These are phyloP conservation scores for Stemphylium vesicarium DNA, from an alignment of 2,329 filamentous ascomycete species.

Conservation along the genomic window DNA sequence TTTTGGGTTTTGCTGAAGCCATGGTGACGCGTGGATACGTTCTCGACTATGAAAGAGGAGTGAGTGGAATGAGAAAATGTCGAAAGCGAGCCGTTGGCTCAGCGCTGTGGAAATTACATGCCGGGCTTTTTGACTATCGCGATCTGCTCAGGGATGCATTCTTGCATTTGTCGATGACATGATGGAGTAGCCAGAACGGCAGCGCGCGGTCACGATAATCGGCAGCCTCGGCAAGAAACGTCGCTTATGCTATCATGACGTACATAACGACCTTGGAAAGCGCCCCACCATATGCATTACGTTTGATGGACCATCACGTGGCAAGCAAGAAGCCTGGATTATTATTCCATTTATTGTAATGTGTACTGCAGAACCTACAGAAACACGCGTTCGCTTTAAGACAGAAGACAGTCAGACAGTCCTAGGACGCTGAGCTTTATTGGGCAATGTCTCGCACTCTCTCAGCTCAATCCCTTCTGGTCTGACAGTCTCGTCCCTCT, in stretches of 20 bases:
- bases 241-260: constrained; percentile 14
- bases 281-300: too few species aligned
- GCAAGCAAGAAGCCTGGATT: too few species aligned
- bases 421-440: constrained; percentile 13
- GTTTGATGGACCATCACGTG: not conserved
- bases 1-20: constrained; percentile 22
- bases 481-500: not conserved
- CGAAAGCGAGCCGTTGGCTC: not conserved
- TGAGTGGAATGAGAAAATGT: not conserved
- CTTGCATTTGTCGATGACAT: constrained; percentile 16
- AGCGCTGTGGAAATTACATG: not conserved
- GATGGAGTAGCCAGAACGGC: not conserved
- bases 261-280: not conserved
- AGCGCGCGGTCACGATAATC: not conserved
- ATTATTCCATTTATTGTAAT: too few species aligned
- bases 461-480: not conserved
- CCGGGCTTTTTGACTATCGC: not conserved
- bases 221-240: not conserved
- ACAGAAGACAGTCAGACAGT: not conserved
- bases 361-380: too few species aligned
- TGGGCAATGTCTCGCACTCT: not conserved
- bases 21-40: constrained; percentile 4
- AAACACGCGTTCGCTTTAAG: too few species aligned
- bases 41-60: not conserved
- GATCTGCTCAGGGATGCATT: constrained; percentile 8